These are phyloP conservation scores for Pestalotiopsis sp. DNA, from an alignment of 2,329 filamentous ascomycete species.

Conservation along the genomic window DNA sequence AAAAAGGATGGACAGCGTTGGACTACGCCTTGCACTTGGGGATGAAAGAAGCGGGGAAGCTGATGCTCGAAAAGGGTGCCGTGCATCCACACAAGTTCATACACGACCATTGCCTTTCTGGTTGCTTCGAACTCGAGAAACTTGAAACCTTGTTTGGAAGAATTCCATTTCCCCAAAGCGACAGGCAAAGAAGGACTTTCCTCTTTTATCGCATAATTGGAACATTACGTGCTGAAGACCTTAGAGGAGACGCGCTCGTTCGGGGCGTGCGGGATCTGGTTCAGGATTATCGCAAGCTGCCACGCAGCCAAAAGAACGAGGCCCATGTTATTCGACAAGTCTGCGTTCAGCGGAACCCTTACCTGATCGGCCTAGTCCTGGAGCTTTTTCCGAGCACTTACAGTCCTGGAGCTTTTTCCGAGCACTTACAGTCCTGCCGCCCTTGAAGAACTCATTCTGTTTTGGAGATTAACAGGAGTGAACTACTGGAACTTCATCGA, in stretches of 20 bases:
- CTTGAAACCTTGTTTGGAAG: neutral
- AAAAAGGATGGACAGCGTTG: neutral
- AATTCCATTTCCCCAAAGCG: neutral
- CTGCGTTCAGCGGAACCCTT: too few species aligned
- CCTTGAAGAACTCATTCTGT: neutral
- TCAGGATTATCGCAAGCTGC: neutral
- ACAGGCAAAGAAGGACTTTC: neutral
- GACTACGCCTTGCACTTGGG: neutral
- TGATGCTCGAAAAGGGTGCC: neutral
- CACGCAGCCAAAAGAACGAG: neutral
- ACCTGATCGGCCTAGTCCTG: neutral
- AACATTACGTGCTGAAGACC: neutral
- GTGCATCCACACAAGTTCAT: neutral
- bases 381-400: neutral
- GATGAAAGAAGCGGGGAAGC: neutral
- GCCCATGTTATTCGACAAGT: neutral
- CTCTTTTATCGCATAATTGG: neutral
- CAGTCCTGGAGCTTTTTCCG: neutral
- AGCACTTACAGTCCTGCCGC: neutral
- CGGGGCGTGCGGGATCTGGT: neutral
- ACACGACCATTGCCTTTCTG: neutral
- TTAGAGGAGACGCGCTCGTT: neutral
- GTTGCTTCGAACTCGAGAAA: neutral
- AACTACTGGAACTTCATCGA: neutral
- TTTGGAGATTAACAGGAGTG: neutral